Evolutionary conservation across 139 green algal species (phyloP), one percentile per base, ranked within the genome.

Genomic region (Trebouxia sp.): DNA sequence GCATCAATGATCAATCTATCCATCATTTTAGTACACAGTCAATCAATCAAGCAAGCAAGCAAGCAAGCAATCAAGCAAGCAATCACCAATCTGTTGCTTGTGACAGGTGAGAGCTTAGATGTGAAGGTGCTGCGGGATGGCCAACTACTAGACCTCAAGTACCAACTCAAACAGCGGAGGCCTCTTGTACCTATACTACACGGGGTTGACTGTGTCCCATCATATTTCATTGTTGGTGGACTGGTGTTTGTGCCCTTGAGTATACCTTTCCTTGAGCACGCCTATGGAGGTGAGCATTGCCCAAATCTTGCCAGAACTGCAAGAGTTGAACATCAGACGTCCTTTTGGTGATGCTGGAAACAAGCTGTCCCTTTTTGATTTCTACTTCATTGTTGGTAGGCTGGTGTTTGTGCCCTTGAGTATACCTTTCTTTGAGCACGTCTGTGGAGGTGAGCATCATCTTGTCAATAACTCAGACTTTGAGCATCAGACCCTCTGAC

Each of bases 101-200:
- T 32, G 51, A 38, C 76, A 85, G 82, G 88, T 15, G 89, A 94
- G 20, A 56, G 47, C 37, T 51, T 93, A 41, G 42, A 87, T 28
- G 39, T 93, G 10, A 79, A 82, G 70, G 82, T 94, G 7, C 56
- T 91, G 77, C 53, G 90, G 8, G 80, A 89, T 17, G 87, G 89
- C 4, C 30, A 90, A 82, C 78, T 88, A 39, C 6, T 87, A 12
- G 81, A 87, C 26, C 83, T 93, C 17, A 79, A 58, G 12, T 94
- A 91, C 76, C 53, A 83, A 35, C 80, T 95, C 56, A 39, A 67
- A 6, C 50, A 84, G 15, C 83, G 90, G 76, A 77, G 89, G 62
- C 88, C 91, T 42, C 83, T 95, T 42, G 91, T 94, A 20, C 89
- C 90, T 6, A 83, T 93, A 15, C 75, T 95, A 51, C 86, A 93